A percentile compares a stretch with the other conserved stretches of the same genome.
Evolutionary conservation across 495 filamentous ascomycete genomes (phyloP).

Genomic region (Polyplosphaeria fusca): DNA sequence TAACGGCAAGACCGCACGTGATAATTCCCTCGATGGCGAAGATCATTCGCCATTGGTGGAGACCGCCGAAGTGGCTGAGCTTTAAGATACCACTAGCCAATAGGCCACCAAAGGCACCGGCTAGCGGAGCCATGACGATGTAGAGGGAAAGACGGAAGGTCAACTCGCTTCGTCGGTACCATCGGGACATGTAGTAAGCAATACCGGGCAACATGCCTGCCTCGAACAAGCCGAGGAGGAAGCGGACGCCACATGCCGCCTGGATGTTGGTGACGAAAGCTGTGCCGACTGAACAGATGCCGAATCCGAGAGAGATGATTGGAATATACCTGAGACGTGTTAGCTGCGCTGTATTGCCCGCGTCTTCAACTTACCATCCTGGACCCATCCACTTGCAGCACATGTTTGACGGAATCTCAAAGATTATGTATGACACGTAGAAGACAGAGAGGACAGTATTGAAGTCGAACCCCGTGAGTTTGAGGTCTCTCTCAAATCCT

Average conservation of each 20-base stretch:
- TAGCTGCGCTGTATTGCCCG: too few species aligned
- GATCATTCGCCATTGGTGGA: constrained; percentile 40
- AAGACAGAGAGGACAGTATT: constrained; percentile 36
- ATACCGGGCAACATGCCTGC: constrained; percentile 72
- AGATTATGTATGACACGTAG: constrained; percentile 40
- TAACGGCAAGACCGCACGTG: constrained; percentile 29
- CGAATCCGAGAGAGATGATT: constrained; percentile 47
- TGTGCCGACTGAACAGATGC: constrained; percentile 48
- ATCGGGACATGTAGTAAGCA: constrained; percentile 67
- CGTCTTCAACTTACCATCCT: too few species aligned
- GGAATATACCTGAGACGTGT: too few species aligned
- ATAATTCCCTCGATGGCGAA: constrained; percentile 40
- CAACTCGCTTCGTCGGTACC: constrained; percentile 67
- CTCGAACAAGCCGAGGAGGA: constrained; percentile 55
- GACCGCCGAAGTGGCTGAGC: constrained; percentile 45
- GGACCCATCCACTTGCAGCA: constrained; percentile 51
- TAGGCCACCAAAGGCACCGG: constrained; percentile 68
- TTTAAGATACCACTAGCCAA: constrained; percentile 58
- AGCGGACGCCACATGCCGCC: constrained; percentile 48
- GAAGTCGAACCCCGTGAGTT: constrained; percentile 37
- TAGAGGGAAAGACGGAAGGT: constrained; percentile 56
- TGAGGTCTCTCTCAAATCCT: constrained; percentile 47
- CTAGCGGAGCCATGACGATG: constrained; percentile 61
- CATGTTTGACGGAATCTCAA: constrained; percentile 43
- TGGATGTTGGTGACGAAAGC: constrained; percentile 49